Conservation (phyloP, 441 rosid genomes). For the Erysimum cheiri region DNA sequence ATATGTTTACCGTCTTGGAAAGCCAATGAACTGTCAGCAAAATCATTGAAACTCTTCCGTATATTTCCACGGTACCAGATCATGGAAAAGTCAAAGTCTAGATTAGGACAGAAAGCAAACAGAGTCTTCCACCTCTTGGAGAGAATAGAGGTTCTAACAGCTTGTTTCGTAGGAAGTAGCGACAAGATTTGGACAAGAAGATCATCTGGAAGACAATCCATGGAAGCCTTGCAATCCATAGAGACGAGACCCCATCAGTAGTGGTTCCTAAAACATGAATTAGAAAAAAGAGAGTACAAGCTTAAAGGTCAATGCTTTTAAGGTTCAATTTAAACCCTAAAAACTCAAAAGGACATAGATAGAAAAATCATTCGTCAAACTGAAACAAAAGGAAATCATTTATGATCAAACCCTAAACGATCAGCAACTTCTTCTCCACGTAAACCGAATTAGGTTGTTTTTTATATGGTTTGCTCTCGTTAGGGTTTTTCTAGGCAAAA, state of each 20-base stretch:
- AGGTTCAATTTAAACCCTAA: too few species aligned
- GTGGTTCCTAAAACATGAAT: not conserved
- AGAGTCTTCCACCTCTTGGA: not conserved
- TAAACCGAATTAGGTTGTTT: too few species aligned
- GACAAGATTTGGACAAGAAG: not conserved
- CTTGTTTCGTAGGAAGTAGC: not conserved
- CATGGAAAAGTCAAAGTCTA: not conserved
- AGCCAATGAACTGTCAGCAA: not conserved
- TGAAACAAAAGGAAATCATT: too few species aligned
- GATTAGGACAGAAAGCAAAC: not conserved
- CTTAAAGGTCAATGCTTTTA: too few species aligned
- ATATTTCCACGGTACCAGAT: not conserved
- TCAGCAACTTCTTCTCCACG: too few species aligned
- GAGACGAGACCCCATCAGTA: not conserved
- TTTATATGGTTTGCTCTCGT: not conserved
- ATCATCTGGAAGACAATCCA: not conserved
- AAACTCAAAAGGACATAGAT: too few species aligned
- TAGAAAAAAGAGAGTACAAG: not conserved
- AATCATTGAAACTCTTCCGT: not conserved
- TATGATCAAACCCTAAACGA: too few species aligned
- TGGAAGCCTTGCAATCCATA: not conserved
- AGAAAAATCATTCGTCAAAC: too few species aligned
- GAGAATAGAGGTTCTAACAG: not conserved
- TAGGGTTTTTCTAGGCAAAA: not conserved
- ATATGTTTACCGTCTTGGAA: not conserved